Evolutionary conservation across 1,284 basidiomycete species (phyloP), one percentile per base, ranked within the genome.

Genomic region (Agroathelia rolfsii): DNA sequence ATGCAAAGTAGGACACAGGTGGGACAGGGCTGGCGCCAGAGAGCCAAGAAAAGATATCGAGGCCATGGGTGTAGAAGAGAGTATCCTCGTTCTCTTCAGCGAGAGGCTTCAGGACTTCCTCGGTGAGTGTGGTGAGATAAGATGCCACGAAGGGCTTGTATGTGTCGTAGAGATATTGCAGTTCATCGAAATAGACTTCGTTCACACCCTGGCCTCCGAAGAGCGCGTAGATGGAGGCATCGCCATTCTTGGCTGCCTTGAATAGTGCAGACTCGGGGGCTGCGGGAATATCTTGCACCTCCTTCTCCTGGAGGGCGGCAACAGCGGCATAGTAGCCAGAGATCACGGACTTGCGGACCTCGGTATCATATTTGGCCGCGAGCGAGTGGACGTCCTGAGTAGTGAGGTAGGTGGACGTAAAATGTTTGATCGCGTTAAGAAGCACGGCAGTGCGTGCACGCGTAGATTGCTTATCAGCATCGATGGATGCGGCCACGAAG

Each of bases 191-290:
- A 65, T 97, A 97, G 42, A 94, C 85, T 61, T 98, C 94, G 58
- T 97, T 97, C 44, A 85, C 89, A 45, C 94, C 94, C 59, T 98
- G 94, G n/a, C 95, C 95, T 41, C 94, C 94, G 50, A 98, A 98
- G 37, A 98, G 67, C 36, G 87, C 94, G 62, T 86, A 96, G 43
- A 95, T 64, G 39, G 84, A 82, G 21, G 89, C 81, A 34, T 83
- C 69, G 33, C 77, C 76, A 15, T 71, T 61, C 36, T 66, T 59
- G 28, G 79, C 79, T 17, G 85, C 81, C 12, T 68, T 59, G 41
- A 97, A 62, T 23, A 97, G 74, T 6, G 85, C 81, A 20, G 85
- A 79, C 25, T 74, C 48, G 22, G 84, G 76, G 15, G 74, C 66
- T 30, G 66, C 56, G 36, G 83, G 75, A 41, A 88, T 71, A 45